phyloP scores from a whole-genome alignment of 306 rosid genomes.

The Urtica urens region DNA sequence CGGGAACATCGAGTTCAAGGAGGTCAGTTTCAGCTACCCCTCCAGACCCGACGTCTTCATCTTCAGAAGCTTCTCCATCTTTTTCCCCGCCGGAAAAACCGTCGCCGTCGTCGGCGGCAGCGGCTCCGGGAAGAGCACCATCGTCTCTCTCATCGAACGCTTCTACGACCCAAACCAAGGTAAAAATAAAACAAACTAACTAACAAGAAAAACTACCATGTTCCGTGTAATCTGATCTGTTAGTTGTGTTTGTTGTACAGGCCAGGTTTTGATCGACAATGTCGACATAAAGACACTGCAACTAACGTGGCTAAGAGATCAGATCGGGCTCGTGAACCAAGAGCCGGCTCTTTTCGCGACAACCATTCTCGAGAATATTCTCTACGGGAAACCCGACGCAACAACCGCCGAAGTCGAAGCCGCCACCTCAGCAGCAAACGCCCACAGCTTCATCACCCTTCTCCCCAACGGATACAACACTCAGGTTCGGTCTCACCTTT shows the following conservation, averaged over 20 bases:
- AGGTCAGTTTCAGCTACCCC: slow-evolving; percentile 86
- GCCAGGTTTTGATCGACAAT: slow-evolving; percentile 69
- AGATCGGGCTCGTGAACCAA: slow-evolving; percentile 93
- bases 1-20: slow-evolving; percentile 83
- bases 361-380: slow-evolving; percentile 86
- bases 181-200: slow-evolving; percentile 9
- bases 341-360: slow-evolving; percentile 98
- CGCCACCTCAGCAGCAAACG: slow-evolving; percentile 85
- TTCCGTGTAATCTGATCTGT: not conserved
- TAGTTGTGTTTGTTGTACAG: slow-evolving; percentile 33
- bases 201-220: not conserved
- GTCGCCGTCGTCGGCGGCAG: slow-evolving; percentile 97
- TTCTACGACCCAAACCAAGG: slow-evolving; percentile 96
- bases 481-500: slow-evolving; percentile 42
- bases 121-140: slow-evolving; percentile 95
- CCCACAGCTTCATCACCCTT: slow-evolving; percentile 82
- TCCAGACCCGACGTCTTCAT: slow-evolving; percentile 85
- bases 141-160: slow-evolving; percentile 90
- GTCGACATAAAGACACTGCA: slow-evolving; percentile 78
- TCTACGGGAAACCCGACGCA: slow-evolving; percentile 82
- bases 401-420: slow-evolving; percentile 86
- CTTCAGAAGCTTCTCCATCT: slow-evolving; percentile 68
- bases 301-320: slow-evolving; percentile 86
- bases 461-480: slow-evolving; percentile 87
- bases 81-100: slow-evolving; percentile 91